Base-by-base conservation (phyloP, 2,329 filamentous ascomycete genomes). In the Sclerotinia nivalis region DNA sequence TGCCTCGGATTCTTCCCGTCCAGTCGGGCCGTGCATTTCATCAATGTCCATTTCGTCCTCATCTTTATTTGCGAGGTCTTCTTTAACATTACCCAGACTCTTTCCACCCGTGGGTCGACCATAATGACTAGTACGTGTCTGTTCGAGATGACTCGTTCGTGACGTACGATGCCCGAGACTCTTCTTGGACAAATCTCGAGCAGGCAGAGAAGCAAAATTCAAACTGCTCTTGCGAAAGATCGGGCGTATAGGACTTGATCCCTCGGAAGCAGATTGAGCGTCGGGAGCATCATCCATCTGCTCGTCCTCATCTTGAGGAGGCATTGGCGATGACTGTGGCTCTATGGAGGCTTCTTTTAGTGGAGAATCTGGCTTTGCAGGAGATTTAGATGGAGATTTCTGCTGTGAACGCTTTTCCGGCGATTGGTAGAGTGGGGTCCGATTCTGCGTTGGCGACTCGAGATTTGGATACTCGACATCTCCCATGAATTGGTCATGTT, bases 161-260 rank as follows among this genome's bases (percentile, higher is more conserved):
- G 93, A 94, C 66, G 87, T 82, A 64, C 92, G 86, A 28, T 86
- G 85, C 22, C 90, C 93, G 76, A 93, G 88, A 78, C 91, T 96
- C 81, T 94, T 95, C 79, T 96, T 96, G 22, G 87, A 83, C 49
- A 95, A 95, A 77, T 98, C 95, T 72, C 96, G 88, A 3, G 95
- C 94, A 43, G 96, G 96, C 18, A 99, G 84, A 25, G 96, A 93
- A 50, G 96, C 93, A 81, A 99, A 98, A 71, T 92, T 97, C 71
- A 99, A 85, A 79, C 95, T 98, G 81, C 94, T 97, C 84, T 98
- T 98, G 71, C 95, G 90, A 74, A 96, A 75, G 43, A 92, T 84
- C 2, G 91, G 91, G 74, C 92, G 86, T 62, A 91, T 88, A 0
- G 92, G 92, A 74, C 91, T 94, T 0, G 91, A 93, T 0, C 83